Conservation (phyloP, 176 grass and related monocot genomes). For the Triticum monococcum region DNA sequence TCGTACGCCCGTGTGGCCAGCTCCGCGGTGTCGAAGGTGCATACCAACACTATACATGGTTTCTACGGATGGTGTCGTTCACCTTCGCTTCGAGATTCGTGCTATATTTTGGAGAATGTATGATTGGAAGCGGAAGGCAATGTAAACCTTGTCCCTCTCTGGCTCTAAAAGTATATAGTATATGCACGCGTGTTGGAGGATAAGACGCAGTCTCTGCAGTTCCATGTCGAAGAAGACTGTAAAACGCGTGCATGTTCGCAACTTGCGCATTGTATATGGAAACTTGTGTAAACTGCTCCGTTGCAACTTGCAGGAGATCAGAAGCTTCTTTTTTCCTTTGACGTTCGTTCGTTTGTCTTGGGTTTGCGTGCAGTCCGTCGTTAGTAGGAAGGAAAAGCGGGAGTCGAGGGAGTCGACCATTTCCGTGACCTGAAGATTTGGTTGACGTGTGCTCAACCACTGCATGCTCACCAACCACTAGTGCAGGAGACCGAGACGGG, state of each 20-base stretch:
- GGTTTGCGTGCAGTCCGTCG: background rate
- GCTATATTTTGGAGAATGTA: no score
- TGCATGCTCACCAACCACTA: background rate
- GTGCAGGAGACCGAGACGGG: background rate
- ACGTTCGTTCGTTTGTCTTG: background rate
- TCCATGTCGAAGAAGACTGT: background rate
- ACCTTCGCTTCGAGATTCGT: no score
- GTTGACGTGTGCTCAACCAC: constrained; percentile 33
- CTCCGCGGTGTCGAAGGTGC: no score
- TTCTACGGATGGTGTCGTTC: no score
- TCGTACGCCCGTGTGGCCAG: no score
- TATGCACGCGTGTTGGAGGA: background rate
- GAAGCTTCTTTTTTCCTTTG: background rate
- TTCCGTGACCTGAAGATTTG: background rate
- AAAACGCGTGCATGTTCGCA: background rate
- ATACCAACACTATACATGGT: no score
- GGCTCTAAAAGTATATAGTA: no score
- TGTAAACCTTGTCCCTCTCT: background rate
- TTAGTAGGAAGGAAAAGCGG: background rate
- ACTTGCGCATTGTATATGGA: constrained; percentile 24
- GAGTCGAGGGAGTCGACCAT: background rate
- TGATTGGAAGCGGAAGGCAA: background rate
- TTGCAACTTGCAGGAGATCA: background rate
- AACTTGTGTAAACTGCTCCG: background rate
- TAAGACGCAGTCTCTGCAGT: background rate